Evolutionary conservation across 371 early-diverging fungal genomes (phyloP), one percentile per base, ranked within the genome.

Genomic region (Apophysomyces trapeziformis): DNA sequence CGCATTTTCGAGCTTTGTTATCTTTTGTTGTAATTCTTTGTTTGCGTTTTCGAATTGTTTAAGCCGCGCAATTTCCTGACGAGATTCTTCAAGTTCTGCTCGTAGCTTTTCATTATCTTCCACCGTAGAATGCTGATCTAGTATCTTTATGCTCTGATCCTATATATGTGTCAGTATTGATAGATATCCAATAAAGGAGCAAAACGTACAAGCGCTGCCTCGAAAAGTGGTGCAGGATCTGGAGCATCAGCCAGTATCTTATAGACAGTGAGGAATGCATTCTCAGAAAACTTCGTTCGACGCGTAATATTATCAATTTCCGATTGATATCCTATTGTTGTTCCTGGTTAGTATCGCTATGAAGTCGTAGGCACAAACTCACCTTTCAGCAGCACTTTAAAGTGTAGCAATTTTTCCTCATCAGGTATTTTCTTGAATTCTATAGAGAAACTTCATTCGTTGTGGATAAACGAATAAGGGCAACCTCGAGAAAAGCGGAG

Each of bases 261-360:
- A 79, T 94, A 96, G 14, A 96, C 75, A 37, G 84, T 83, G 57
- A 96, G 74, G 69, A 95, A 95, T 11, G 89, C 86, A 59, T 87
- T 90, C 65, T 96, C 94, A n/a, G 94, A 88, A 57, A 78, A 85
- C 74, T 95, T 96, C 45, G 92, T 90, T 54, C 95, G 81, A 64
- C 89, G 89, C 7, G 95, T 94, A 62, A 97, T 85, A 47, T 80
- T 81, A 69, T 97, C 97, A 63, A 97, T 97, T 73, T 97, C 97
- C 63, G 82, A 71, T 70, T 96, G 96, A 77, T 96, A 96, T 4
- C 89, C 94, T 83, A 60, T 21, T 26, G 9, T 9, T 44, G 16
- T 56, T 43, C 57, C 39, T 26, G 14, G 46, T 45, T 35, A 46
- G 32, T 57, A n/a, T 57, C 57, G 57, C 14, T 61, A 21, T 7